Base-by-base conservation (phyloP, 2,329 filamentous ascomycete genomes). In the Diaporthe humulicola region DNA sequence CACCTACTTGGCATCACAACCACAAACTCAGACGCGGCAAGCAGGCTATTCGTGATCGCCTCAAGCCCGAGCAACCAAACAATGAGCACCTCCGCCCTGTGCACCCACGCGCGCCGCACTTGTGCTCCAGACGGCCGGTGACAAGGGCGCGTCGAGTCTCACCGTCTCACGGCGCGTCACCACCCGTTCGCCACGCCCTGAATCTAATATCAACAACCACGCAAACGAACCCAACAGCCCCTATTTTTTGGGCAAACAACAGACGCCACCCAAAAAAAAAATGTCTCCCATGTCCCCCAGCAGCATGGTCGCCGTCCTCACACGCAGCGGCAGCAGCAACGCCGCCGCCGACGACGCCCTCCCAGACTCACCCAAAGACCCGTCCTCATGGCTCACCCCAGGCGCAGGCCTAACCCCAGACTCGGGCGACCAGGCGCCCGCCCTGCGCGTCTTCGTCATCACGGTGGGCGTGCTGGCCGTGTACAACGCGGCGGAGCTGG, bases 401-500 rank as follows among this genome's bases (percentile, higher is more conserved):
- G 71, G 71, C 10, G 61, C 71, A 0, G 71, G 71, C 15, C 50
- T 73, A 3, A 70, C 71, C 10, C 71, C 71, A 0, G 71, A 73
- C 19, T n/a, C 40, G 1, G 38, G 52, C 54, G 45, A 60, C 54
- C 71, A 73, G 30, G 19, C 33, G 1, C 52, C 66, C 1, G 57
- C 71, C 0, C 45, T 73, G 15, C 52, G 30, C 2, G 38, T 70
- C 17, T 73, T 73, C 54, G 38, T 73, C 12, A 19, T 73, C 2
- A 52, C 71, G 17, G 42, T 73, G 1, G 25, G 40, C 28, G 28
- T 70, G 22, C 64, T 73, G 40, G 64, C 71, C 10, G 42, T 40
- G 2, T 73, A 73, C 38, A 73, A 73, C 22, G 60, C 71, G 7
- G 64, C 28, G 40, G 71, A 73, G 71, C n/a, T 73, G 15, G 61